phyloP scores from a whole-genome alignment of 306 rosid genomes.

The Cucurbita pepo region DNA sequence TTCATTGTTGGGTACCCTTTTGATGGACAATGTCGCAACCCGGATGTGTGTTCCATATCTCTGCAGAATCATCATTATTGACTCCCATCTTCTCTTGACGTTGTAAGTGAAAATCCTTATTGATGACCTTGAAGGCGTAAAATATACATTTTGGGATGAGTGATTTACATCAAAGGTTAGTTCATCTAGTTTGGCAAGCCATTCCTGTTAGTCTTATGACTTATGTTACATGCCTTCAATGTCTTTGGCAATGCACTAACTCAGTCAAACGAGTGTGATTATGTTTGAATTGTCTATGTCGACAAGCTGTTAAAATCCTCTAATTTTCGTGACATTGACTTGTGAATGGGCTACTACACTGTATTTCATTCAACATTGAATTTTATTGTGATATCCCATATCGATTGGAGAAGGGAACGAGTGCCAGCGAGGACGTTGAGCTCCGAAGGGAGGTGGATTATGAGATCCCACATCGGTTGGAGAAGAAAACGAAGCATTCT shows the following conservation, averaged over 20 bases:
- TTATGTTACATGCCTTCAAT: background rate
- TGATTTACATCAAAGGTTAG: slow-evolving; percentile 65
- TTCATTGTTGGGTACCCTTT: slow-evolving; percentile 61
- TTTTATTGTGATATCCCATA: background rate
- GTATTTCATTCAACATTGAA: background rate
- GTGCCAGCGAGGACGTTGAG: no score
- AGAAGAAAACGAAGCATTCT: no score
- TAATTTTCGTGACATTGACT: background rate
- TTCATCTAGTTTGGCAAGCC: background rate
- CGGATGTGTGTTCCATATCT: slow-evolving; percentile 27
- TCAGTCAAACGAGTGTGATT: background rate
- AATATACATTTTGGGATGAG: slow-evolving; percentile 74
- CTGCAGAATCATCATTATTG: slow-evolving; percentile 4
- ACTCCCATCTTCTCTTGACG: background rate
- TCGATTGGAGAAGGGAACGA: no score
- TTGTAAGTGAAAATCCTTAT: slow-evolving; percentile 39
- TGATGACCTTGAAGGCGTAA: slow-evolving; percentile 45
- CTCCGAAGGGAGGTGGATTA: no score
- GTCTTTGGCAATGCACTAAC: background rate
- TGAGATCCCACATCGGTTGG: no score
- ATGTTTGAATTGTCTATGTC: background rate
- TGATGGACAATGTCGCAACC: slow-evolving; percentile 6
- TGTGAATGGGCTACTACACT: background rate
- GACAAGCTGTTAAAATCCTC: background rate
- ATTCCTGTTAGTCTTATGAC: background rate